Percentiles rank a stretch among this genome's conserved stretches.
phyloP scores from a whole-genome alignment of 2,329 filamentous ascomycete species.

The Fusarium xylarioides region DNA sequence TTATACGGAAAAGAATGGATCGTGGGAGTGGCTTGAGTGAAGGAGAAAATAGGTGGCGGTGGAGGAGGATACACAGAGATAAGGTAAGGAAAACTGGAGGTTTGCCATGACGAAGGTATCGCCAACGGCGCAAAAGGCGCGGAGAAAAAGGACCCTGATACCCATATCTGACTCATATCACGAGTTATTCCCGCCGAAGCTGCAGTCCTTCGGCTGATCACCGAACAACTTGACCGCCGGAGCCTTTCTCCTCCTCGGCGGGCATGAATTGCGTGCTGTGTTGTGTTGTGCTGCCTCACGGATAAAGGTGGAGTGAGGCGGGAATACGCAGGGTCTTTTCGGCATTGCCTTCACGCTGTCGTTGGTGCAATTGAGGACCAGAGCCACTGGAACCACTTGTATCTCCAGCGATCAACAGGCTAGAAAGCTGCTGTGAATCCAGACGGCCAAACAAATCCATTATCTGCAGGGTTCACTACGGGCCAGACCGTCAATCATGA shows the following conservation, averaged over 20 bases:
- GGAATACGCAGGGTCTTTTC: conserved; percentile 24
- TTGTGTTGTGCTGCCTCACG: neutral
- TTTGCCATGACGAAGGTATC: conserved; percentile 13
- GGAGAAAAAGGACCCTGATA: conserved; percentile 13
- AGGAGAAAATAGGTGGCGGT: neutral
- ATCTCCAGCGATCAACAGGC: conserved; percentile 19
- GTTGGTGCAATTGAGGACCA: conserved; percentile 4
- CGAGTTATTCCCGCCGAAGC: neutral
- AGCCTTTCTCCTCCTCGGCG: neutral
- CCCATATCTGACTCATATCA: conserved; percentile 24
- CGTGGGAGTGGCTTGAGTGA: conserved; percentile 15
- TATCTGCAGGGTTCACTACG: conserved; percentile 3
- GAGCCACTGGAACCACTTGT: conserved; percentile 9
- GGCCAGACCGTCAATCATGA: conserved; percentile 23
- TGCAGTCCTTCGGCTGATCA: conserved; percentile 19
- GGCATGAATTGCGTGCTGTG: conserved; percentile 5
- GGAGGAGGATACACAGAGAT: neutral
- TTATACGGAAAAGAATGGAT: conserved; percentile 20
- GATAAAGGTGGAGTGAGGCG: conserved; percentile 32
- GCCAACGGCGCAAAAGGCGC: conserved; percentile 13
- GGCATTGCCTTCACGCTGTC: conserved; percentile 6
- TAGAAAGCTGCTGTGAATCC: conserved; percentile 18
- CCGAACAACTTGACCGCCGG: conserved; percentile 26
- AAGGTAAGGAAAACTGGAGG: neutral
- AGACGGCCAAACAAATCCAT: conserved; percentile 5